Percentiles rank a stretch among this genome's conserved stretches.
Evolutionary conservation across 306 rosid genomes (phyloP).

Genomic region (Arachis stenosperma): DNA sequence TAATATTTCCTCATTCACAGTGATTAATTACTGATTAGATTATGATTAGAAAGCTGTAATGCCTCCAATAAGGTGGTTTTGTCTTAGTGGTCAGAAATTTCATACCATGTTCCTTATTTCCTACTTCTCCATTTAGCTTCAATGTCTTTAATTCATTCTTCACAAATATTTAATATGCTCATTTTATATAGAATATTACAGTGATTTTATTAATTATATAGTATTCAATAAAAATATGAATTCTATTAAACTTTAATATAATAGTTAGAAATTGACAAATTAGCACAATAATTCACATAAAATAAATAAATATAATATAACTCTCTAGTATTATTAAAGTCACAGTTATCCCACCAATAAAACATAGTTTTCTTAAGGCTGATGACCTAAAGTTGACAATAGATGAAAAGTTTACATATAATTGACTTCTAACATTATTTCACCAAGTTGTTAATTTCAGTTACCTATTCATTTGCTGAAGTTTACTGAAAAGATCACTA

Average conservation of each 20-base stretch:
- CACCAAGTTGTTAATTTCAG: background rate
- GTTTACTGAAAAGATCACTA: too few relatives aligned
- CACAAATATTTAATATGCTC: too few relatives aligned
- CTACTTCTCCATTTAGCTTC: constrained; percentile 9
- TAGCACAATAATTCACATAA: too few relatives aligned
- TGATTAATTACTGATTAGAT: background rate
- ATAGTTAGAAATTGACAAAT: too few relatives aligned
- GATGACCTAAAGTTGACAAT: constrained; percentile 33
- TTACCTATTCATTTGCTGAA: too few relatives aligned
- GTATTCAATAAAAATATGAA: too few relatives aligned
- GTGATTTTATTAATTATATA: too few relatives aligned
- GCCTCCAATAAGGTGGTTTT: constrained; percentile 12
- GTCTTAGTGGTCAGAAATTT: constrained; percentile 13
- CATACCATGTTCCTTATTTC: constrained; percentile 27
- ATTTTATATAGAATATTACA: too few relatives aligned
- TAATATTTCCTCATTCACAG: constrained; percentile 13
- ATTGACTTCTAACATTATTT: background rate
- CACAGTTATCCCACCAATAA: constrained; percentile 8
- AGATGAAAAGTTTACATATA: background rate
- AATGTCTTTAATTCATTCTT: background rate
- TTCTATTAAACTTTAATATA: too few relatives aligned
- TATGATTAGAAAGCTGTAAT: constrained; percentile 1
- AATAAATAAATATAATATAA: too few relatives aligned
- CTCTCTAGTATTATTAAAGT: background rate
- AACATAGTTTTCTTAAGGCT: constrained; percentile 16